A percentile compares a stretch with the other conserved stretches of the same genome.
These are phyloP conservation scores for Datura wrightii DNA, from an alignment of 257 asterid species.

Conservation along the genomic window DNA sequence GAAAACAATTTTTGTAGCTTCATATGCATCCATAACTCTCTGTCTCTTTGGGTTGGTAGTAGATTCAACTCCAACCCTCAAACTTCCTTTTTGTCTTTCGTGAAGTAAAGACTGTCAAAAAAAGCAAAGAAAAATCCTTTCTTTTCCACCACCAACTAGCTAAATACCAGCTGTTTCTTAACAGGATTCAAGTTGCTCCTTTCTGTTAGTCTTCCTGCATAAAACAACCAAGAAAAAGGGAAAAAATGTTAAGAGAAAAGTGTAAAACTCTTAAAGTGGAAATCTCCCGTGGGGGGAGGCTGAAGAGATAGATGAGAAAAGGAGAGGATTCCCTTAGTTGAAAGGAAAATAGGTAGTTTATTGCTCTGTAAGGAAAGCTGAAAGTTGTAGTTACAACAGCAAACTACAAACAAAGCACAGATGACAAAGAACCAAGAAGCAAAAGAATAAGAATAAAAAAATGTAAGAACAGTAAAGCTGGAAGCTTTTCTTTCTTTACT, in stretches of 20 bases:
- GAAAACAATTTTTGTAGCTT: slow-evolving; percentile 79
- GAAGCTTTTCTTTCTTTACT: slow-evolving; percentile 29
- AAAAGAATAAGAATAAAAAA: slow-evolving; percentile 19
- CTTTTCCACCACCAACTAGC: background rate
- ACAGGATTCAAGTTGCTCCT: background rate
- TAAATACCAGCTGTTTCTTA: slow-evolving; percentile 20
- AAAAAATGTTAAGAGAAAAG: slow-evolving; percentile 8
- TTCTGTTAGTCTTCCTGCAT: slow-evolving; percentile 27
- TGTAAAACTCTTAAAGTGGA: background rate
- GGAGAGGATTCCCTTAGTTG: slow-evolving; percentile 39
- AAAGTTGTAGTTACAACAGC: slow-evolving; percentile 17
- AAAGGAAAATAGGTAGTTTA: slow-evolving; percentile 45
- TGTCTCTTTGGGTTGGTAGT: slow-evolving; percentile 43
- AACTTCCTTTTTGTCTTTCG: background rate
- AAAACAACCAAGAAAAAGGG: slow-evolving; percentile 10
- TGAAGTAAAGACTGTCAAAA: slow-evolving; percentile 4
- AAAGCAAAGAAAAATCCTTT: background rate
- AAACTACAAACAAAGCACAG: background rate
- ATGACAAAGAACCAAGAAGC: background rate
- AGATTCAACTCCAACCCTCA: slow-evolving; percentile 58
- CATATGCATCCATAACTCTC: slow-evolving; percentile 67
- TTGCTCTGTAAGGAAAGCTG: slow-evolving; percentile 48
- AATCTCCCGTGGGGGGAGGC: slow-evolving; percentile 5
- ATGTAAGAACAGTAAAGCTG: slow-evolving; percentile 30
- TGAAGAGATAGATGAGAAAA: slow-evolving; percentile 29